Base-by-base conservation (phyloP, 2,329 filamentous ascomycete genomes). In the Fusarium euwallaceae region DNA sequence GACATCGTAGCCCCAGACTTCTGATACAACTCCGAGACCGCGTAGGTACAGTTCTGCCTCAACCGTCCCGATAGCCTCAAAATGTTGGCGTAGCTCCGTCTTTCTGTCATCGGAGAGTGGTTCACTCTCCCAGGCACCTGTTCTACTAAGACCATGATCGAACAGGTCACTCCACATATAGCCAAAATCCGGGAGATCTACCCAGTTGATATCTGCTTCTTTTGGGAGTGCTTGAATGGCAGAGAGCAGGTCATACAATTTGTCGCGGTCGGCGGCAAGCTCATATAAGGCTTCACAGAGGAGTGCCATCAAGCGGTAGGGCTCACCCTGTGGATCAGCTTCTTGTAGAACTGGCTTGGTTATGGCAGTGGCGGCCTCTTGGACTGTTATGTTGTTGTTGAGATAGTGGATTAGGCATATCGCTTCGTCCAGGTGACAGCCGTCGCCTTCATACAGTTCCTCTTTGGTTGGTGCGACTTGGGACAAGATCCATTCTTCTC, bases 41-140 rank as follows among this genome's bases (percentile, higher is more conserved):
- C 29, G 12, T 1, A 74, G 0, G n/a, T 59, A 72, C 53, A 74
- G 51, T 2, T 55, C 70, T 1, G 64, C 71, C 27, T 74, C 53
- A 2, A 36, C n/a, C 0, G 1, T 61, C 0, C 55, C 72, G 1
- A 37, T 4, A 4, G 39, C 24, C 32, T 17, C 4, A 20, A 17
- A 48, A 4, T n/a, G 34, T 3, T 56, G 24, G 7, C 45, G 27
- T 45, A 61, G 27, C 20, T 51, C 41, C 8, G 11, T 10, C 22
- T 24, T 51, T n/a, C 27, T 45, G 9, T 43, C 51, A 20, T 16
- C 6, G 16, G 61, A 36, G 14, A 24, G 27, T 10, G 20, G 22
- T 34, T 24, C 20, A 3, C 27, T 22, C n/a, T 59, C 29, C 51
- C 62, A 48, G 20, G 6, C 12, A 4, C 16, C 29, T 48, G 10